phyloP scores from a whole-genome alignment of 2,329 filamentous ascomycete species.

The Ambrosiella beaveri region DNA sequence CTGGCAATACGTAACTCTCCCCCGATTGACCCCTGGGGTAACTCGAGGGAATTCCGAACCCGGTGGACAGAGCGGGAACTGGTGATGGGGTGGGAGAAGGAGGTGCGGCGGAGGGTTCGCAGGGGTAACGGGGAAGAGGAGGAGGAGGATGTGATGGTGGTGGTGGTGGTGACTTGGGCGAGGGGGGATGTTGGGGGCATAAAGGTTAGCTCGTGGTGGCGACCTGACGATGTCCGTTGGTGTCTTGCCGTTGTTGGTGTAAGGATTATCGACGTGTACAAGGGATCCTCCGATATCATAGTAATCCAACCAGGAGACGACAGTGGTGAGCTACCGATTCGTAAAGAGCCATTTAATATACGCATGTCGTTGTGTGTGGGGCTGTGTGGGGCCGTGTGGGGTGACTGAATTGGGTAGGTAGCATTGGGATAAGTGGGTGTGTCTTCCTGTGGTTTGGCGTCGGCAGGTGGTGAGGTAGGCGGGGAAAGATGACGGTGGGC shows the following conservation, averaged over 20 bases:
- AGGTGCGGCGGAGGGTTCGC: slow-evolving; percentile 21
- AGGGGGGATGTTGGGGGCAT: slow-evolving; percentile 84
- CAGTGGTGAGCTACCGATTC: too few relatives aligned
- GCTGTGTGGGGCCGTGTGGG: too few relatives aligned
- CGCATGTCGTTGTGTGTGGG: too few relatives aligned
- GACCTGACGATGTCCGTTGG: neutral
- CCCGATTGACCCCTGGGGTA: slow-evolving; percentile 50
- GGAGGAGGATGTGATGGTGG: neutral
- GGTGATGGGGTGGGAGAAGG: slow-evolving; percentile 45
- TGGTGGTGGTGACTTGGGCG: slow-evolving; percentile 73
- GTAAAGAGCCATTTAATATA: too few relatives aligned
- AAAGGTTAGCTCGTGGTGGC: slow-evolving; percentile 26
- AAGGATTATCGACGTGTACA: too few relatives aligned
- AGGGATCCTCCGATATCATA: too few relatives aligned
- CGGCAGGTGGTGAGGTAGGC: too few relatives aligned
- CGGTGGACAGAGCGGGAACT: slow-evolving; percentile 50
- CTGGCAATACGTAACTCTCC: slow-evolving; percentile 36
- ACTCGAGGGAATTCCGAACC: slow-evolving; percentile 23
- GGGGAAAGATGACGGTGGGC: too few relatives aligned
- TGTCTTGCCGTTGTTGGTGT: neutral
- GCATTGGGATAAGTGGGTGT: too few relatives aligned
- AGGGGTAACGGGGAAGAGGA: neutral
- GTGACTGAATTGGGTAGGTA: too few relatives aligned
- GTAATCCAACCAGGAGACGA: too few relatives aligned
- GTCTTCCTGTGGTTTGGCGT: too few relatives aligned